Conservation (phyloP, 805 yeast genomes). For the Wickerhamomyces chambardii region DNA sequence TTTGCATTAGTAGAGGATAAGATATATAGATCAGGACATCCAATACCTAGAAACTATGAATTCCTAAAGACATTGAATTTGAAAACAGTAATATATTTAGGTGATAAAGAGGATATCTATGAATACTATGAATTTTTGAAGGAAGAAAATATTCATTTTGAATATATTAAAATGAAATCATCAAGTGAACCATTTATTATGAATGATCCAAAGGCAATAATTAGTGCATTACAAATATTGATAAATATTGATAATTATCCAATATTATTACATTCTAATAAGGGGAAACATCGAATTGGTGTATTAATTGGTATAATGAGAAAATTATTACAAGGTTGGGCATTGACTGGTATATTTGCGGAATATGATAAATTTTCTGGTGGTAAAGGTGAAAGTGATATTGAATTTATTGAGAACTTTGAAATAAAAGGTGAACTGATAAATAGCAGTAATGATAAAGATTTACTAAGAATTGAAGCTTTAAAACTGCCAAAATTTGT, state of each 20-base stretch:
- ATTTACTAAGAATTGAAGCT: slow-evolving; percentile 40
- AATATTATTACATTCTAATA: slow-evolving; percentile 82
- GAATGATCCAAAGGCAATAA: slow-evolving; percentile 50
- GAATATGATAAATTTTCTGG: slow-evolving; percentile 90
- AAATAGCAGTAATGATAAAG: slow-evolving; percentile 17
- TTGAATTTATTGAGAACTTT: slow-evolving; percentile 83
- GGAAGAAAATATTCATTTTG: slow-evolving; percentile 40
- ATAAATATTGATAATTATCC: slow-evolving; percentile 72
- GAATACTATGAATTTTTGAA: slow-evolving; percentile 68
- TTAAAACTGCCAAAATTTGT: slow-evolving; percentile 58
- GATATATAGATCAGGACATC: slow-evolving; percentile 89
- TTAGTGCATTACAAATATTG: slow-evolving; percentile 45
- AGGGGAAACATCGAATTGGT: slow-evolving; percentile 94
- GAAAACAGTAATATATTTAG: slow-evolving; percentile 74
- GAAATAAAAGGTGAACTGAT: no score
- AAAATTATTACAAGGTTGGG: slow-evolving; percentile 86
- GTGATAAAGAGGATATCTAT: slow-evolving; percentile 60
- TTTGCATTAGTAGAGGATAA: slow-evolving; percentile 84
- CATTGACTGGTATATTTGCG: slow-evolving; percentile 84
- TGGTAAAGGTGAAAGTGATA: slow-evolving; percentile 88
- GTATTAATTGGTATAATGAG: slow-evolving; percentile 89
- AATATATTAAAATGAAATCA: slow-evolving; percentile 56
- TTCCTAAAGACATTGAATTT: slow-evolving; percentile 63
- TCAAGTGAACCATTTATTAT: slow-evolving; percentile 67
- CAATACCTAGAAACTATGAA: slow-evolving; percentile 78